These are phyloP conservation scores for Corinectria fuckeliana DNA, from an alignment of 2,329 filamentous ascomycete genomes.

Conservation along the genomic window DNA sequence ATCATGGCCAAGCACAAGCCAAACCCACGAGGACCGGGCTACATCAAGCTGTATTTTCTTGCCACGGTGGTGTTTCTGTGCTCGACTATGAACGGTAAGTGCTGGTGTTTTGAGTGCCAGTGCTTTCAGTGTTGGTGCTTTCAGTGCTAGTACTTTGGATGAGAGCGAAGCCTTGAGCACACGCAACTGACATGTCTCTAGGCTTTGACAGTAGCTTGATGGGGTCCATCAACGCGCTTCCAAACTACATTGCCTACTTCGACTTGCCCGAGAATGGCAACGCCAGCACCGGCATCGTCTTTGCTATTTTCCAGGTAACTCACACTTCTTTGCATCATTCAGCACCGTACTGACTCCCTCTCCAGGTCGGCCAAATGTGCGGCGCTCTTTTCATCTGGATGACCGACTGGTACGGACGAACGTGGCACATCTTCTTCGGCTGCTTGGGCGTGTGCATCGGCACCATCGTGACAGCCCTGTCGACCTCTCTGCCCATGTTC, in stretches of 20 bases:
- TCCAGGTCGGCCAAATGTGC: slow-evolving; percentile 49
- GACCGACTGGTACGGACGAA: slow-evolving; percentile 53
- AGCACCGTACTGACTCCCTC: background rate
- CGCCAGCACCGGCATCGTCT: slow-evolving; percentile 51
- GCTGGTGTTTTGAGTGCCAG: too few species aligned
- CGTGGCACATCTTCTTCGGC: slow-evolving; percentile 53
- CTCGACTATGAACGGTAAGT: slow-evolving; percentile 50
- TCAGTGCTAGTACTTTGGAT: too few species aligned
- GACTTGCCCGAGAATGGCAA: slow-evolving; percentile 44
- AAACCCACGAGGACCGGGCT: slow-evolving; percentile 19
- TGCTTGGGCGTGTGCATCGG: slow-evolving; percentile 58
- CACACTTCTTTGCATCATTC: background rate
- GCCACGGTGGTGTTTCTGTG: slow-evolving; percentile 38
- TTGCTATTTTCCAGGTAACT: slow-evolving; percentile 46
- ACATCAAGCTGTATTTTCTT: slow-evolving; percentile 17
- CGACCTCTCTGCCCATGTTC: slow-evolving; percentile 52
- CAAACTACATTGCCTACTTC: slow-evolving; percentile 50
- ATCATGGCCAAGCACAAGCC: slow-evolving; percentile 22
- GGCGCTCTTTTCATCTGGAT: slow-evolving; percentile 52
- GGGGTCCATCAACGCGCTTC: slow-evolving; percentile 53
- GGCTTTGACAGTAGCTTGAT: slow-evolving; percentile 51
- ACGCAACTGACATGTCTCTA: slow-evolving; percentile 20
- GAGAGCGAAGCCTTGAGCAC: too few species aligned
- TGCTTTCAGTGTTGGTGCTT: too few species aligned
- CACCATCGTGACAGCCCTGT: slow-evolving; percentile 55